phyloP scores from a whole-genome alignment of 257 asterid species.

The Oldenlandia corymbosa region DNA sequence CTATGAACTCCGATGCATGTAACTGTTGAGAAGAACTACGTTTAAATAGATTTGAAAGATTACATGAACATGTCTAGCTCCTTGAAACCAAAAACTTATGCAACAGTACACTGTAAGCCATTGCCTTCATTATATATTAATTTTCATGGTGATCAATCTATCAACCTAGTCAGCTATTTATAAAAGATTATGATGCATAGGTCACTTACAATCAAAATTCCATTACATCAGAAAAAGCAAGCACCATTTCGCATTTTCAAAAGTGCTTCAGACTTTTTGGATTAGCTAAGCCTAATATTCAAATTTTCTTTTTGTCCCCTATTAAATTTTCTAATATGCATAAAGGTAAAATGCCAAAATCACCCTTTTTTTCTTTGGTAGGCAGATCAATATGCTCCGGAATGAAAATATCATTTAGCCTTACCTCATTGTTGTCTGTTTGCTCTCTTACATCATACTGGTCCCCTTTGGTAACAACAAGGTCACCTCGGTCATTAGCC shows the following conservation, averaged over 20 bases:
- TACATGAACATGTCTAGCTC: constrained; percentile 2
- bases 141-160: neutral
- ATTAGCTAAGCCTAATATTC: neutral
- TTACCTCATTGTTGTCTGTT: constrained; percentile 75
- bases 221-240: neutral
- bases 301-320: neutral
- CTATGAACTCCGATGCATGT: neutral
- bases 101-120: neutral
- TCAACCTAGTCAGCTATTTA: neutral
- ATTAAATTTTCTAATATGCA: neutral
- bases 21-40: neutral
- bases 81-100: neutral
- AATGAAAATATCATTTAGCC: neutral
- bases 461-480: constrained; percentile 97
- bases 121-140: neutral
- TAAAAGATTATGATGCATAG: neutral
- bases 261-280: neutral
- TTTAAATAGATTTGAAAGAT: neutral
- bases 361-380: neutral
- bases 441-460: constrained; percentile 92
- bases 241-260: neutral
- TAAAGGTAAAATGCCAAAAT: neutral
- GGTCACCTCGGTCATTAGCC: constrained; percentile 82
- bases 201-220: neutral
- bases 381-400: neutral